These are phyloP conservation scores for Nymphaea colorata DNA, from an alignment of 164 flowering plant genomes.

Conservation along the genomic window DNA sequence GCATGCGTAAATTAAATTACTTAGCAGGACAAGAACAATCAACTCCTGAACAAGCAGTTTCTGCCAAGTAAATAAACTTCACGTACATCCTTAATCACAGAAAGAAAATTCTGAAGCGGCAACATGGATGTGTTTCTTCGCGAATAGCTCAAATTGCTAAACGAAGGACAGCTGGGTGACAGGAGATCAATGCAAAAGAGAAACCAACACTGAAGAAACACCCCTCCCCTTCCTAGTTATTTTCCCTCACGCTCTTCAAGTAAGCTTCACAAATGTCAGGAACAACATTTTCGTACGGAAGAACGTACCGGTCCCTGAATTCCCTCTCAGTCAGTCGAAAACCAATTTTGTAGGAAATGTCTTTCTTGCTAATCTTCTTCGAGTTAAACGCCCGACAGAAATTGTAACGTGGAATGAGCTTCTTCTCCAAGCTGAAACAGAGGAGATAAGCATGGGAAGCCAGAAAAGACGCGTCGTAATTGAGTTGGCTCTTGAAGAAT, in stretches of 20 bases:
- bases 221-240: too few relatives aligned
- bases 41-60: too few relatives aligned
- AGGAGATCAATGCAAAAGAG: too few relatives aligned
- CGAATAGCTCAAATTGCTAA: too few relatives aligned
- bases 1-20: too few relatives aligned
- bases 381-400: not conserved
- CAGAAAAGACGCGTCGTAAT: not conserved
- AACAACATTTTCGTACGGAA: not conserved
- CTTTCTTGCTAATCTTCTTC: not conserved
- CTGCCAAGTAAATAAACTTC: too few relatives aligned
- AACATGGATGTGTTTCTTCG: too few relatives aligned
- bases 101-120: too few relatives aligned
- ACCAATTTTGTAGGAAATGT: not conserved
- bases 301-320: not conserved
- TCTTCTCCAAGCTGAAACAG: constrained; percentile 8
- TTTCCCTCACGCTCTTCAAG: not conserved
- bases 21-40: too few relatives aligned
- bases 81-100: too few relatives aligned
- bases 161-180: too few relatives aligned
- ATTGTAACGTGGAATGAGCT: constrained; percentile 5
- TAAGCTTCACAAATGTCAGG: not conserved
- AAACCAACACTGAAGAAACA: too few relatives aligned
- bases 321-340: not conserved
- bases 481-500: constrained; percentile 3
- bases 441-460: not conserved